Evolutionary conservation across 106 monocot genomes (phyloP), one percentile per base, ranked within the genome.

Genomic region (Acorus gramineus): DNA sequence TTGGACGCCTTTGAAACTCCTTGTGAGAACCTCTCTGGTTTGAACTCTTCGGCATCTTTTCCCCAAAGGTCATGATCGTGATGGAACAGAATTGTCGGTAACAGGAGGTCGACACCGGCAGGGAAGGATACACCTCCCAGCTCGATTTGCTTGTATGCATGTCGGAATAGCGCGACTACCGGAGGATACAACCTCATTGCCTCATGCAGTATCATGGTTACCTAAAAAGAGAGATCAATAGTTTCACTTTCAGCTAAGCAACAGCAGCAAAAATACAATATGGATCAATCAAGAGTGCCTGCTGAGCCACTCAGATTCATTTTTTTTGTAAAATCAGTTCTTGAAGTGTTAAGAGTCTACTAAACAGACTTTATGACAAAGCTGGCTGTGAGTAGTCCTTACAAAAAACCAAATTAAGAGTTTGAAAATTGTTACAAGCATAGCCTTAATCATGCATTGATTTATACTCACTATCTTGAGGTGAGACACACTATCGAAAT

Each of bases 201-300:
- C 57, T 86, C 85, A 8, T 86, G 46, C 4, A 86, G 68, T 2
- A 86, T 67, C 82, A 86, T 86, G 2, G 72, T 77, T 4, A 80
- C 77, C 84, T 83, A 71, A 7, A 49, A 63, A 48, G 11, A 61
- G 46, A 61, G 9, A 43, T 42, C 7, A 7, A 49, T 11, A 12
- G 44, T n/a, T 12, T 50, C 2, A 2, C 5, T 7, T 46, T 1
- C 2, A 1, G 28, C 2, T 11, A 59, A 5, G 3, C n/a, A 53
- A 44, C 4, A 44, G 4, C 10, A 53, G 4, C 8, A 53, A 4
- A 2, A 2, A 9, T 5, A 6, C 53, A 4, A 28, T 53, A 47
- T 62, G 46, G 73, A 67, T 78, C 7, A 43, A 4, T 6, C 44
- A 7, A n/a, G 47, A 14, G 44, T 45, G 12, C 47, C 8, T 45